Conservation (phyloP, 164 flowering plant species). For the Tinospora cordifolia region DNA sequence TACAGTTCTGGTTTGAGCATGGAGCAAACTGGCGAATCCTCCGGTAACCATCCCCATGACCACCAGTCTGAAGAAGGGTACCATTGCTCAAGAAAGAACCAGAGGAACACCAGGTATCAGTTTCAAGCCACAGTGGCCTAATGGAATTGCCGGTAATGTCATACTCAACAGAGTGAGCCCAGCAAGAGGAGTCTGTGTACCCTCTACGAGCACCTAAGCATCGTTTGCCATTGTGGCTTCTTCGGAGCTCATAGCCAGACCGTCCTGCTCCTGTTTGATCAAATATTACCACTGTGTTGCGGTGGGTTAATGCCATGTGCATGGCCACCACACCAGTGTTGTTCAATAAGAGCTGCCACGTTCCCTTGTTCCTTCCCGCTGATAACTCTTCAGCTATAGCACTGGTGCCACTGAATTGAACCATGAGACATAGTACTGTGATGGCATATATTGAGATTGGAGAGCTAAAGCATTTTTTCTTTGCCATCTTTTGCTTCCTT, state of each 20-base stretch:
- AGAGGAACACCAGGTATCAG: conserved; percentile 76
- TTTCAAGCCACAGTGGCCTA: conserved; percentile 37
- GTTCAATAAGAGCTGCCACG: conserved; percentile 49
- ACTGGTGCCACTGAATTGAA: background rate
- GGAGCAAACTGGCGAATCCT: conserved; percentile 39
- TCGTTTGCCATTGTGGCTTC: conserved; percentile 18
- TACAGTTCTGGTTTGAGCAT: conserved; percentile 34
- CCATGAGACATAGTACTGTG: background rate
- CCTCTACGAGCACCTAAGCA: conserved; percentile 15
- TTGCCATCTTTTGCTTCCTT: conserved; percentile 1
- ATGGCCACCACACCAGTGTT: conserved; percentile 63
- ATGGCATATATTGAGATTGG: background rate
- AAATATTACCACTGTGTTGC: conserved; percentile 49
- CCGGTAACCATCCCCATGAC: conserved; percentile 33
- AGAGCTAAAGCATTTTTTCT: background rate
- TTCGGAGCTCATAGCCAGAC: conserved; percentile 31
- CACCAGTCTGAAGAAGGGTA: conserved; percentile 54
- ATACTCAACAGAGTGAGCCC: conserved; percentile 73
- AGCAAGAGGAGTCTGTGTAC: conserved; percentile 38
- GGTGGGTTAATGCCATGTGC: conserved; percentile 67
- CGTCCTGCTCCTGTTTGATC: conserved; percentile 46
- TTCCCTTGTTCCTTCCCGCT: conserved; percentile 24
- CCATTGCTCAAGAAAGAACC: conserved; percentile 60
- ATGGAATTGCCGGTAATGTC: conserved; percentile 29
- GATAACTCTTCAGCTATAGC: background rate